A percentile compares a stretch with the other conserved stretches of the same genome.
Conservation (phyloP, 2,329 filamentous ascomycete genomes). For the Aspergillus aculeatinus region DNA sequence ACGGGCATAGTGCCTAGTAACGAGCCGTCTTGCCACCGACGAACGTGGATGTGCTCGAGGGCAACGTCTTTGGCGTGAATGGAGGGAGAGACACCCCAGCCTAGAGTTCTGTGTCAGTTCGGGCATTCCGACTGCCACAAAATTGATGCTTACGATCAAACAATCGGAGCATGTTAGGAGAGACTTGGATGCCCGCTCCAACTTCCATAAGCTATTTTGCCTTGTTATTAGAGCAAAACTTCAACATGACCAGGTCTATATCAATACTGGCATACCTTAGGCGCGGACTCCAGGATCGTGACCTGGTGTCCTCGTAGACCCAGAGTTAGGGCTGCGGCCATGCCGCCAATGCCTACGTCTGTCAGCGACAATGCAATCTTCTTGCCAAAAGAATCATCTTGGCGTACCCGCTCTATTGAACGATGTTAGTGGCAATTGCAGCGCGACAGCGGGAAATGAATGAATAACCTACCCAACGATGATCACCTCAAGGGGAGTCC, state of each 20-base stretch:
- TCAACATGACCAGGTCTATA: not conserved
- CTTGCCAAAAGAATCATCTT: not conserved
- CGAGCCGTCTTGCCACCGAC: conserved; percentile 36
- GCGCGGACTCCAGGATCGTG: conserved; percentile 33
- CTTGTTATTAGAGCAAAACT: conserved; percentile 6
- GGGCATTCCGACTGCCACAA: not conserved
- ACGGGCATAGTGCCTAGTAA: conserved; percentile 35
- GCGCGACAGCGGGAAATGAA: not conserved
- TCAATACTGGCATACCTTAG: conserved; percentile 26
- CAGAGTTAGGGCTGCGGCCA: conserved; percentile 37
- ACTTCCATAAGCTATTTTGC: conserved; percentile 48
- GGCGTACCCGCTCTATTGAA: conserved; percentile 31
- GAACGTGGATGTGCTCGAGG: conserved; percentile 36
- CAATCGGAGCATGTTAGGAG: conserved; percentile 75
- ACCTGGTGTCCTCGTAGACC: conserved; percentile 36
- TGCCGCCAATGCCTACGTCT: conserved; percentile 35
- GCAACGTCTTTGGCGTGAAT: conserved; percentile 36
- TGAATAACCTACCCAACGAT: conserved; percentile 33
- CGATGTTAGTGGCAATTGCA: conserved; percentile 10
- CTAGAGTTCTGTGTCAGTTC: conserved; percentile 17
- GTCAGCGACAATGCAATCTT: conserved; percentile 4
- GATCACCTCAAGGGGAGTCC: conserved; percentile 31
- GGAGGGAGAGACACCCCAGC: conserved; percentile 35
- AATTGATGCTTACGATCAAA: conserved; percentile 55
- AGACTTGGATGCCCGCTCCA: conserved; percentile 78